These are phyloP conservation scores for Sequoiadendron giganteum DNA, from an alignment of 75 land plant genomes.

Conservation along the genomic window DNA sequence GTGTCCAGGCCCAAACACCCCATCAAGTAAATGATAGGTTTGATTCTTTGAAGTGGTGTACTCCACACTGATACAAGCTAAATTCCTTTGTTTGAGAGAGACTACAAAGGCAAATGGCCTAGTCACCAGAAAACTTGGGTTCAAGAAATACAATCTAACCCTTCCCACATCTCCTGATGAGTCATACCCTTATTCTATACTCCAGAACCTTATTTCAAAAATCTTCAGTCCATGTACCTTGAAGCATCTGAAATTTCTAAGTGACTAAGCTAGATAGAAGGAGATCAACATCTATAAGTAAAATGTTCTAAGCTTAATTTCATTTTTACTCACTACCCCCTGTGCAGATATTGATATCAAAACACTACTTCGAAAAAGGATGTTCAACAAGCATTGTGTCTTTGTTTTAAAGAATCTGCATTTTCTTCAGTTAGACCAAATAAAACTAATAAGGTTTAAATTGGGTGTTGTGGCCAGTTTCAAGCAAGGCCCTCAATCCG, in stretches of 20 bases:
- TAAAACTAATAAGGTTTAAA: neutral
- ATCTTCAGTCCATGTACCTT: neutral
- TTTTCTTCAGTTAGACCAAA: neutral
- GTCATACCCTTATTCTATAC: neutral
- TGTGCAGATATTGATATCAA: neutral
- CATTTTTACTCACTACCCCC: neutral
- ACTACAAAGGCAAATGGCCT: neutral
- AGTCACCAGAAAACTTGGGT: neutral
- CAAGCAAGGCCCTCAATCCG: neutral
- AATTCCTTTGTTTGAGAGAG: neutral
- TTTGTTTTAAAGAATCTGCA: neutral
- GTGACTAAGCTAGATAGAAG: too few species aligned
- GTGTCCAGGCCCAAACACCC: neutral
- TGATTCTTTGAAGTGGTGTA: neutral
- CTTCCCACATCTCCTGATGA: neutral
- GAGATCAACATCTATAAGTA: neutral
- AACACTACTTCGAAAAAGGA: neutral
- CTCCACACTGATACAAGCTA: neutral
- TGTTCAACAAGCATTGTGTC: neutral
- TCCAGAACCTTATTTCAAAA: neutral
- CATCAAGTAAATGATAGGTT: neutral
- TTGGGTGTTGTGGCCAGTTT: neutral
- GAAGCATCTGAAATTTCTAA: neutral
- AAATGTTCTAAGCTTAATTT: neutral
- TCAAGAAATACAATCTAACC: neutral